Percentiles rank a stretch among this genome's conserved stretches.
Conservation (phyloP, 305 asterid genomes). For the Ajuga reptans region DNA sequence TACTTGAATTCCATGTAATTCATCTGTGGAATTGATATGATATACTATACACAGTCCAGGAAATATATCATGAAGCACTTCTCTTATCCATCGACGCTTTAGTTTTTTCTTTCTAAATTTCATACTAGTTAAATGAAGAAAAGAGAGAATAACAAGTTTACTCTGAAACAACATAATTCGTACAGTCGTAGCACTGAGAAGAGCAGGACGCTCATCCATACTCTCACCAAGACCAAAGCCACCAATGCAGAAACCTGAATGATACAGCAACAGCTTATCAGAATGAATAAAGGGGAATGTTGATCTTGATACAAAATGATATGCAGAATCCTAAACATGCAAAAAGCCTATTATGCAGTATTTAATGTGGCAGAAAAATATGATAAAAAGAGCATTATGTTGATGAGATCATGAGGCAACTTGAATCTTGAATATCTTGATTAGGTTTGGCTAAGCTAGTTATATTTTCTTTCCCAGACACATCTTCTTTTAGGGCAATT, state of each 20-base stretch:
- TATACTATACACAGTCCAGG: neutral
- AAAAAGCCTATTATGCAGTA: neutral
- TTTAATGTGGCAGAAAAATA: slow-evolving; percentile 10
- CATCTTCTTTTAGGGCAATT: neutral
- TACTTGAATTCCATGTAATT: neutral
- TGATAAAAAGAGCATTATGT: neutral
- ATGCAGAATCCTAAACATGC: neutral
- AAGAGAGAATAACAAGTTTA: neutral
- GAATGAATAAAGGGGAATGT: neutral
- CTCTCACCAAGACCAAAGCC: slow-evolving; percentile 93
- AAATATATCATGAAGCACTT: neutral
- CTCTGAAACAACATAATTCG: slow-evolving; percentile 20
- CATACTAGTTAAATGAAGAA: neutral
- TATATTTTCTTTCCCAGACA: neutral
- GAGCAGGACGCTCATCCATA: slow-evolving; percentile 64
- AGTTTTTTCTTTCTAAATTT: neutral
- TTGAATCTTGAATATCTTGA: neutral
- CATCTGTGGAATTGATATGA: neutral
- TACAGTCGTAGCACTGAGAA: slow-evolving; percentile 67
- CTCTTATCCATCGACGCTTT: neutral
- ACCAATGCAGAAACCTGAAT: slow-evolving; percentile 74
- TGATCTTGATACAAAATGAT: neutral
- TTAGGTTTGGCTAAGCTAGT: neutral
- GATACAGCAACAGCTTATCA: slow-evolving; percentile 17
- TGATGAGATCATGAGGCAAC: neutral